These are phyloP conservation scores for Pisolithus microcarpus DNA, from an alignment of 768 basidiomycete species.

Conservation along the genomic window DNA sequence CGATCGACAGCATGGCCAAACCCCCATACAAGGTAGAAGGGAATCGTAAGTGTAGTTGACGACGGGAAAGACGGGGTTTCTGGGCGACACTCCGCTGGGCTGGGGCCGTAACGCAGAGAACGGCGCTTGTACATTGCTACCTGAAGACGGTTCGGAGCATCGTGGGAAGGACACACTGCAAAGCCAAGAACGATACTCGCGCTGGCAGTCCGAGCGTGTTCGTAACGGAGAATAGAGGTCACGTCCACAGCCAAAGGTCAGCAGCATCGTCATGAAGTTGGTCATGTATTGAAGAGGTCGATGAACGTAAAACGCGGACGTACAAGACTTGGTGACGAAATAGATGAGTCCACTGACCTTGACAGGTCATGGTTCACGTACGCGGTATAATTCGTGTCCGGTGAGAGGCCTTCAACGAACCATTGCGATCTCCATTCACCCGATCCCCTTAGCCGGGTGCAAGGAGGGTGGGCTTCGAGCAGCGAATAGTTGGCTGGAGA, in stretches of 20 bases:
- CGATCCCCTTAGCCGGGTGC: too few relatives aligned
- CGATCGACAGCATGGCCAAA: constrained; percentile 64
- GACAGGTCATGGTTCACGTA: constrained; percentile 53
- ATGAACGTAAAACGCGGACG: constrained; percentile 14
- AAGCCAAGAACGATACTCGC: constrained; percentile 69
- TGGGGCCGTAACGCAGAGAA: constrained; percentile 46
- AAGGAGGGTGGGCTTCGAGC: constrained; percentile 34
- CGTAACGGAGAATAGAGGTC: constrained; percentile 75
- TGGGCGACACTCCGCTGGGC: constrained; percentile 31
- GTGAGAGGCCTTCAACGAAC: constrained; percentile 51
- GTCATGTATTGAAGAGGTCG: constrained; percentile 53
- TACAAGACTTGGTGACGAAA: constrained; percentile 71
- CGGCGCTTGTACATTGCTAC: constrained; percentile 26
- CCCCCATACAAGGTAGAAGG: constrained; percentile 74
- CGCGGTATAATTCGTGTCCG: constrained; percentile 72
- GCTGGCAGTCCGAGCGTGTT: constrained; percentile 68
- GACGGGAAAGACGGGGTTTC: constrained; percentile 45
- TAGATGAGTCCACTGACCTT: constrained; percentile 62
- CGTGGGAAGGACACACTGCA: constrained; percentile 70
- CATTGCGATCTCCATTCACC: constrained; percentile 66
- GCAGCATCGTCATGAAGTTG: constrained; percentile 69
- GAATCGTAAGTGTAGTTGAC: constrained; percentile 43
- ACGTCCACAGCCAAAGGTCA: constrained; percentile 70
- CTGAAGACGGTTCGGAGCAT: constrained; percentile 38
- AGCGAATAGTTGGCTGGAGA: constrained; percentile 46